A percentile compares a stretch with the other conserved stretches of the same genome.
Evolutionary conservation across 768 basidiomycete species (phyloP).

Genomic region (Galerina marginata): DNA sequence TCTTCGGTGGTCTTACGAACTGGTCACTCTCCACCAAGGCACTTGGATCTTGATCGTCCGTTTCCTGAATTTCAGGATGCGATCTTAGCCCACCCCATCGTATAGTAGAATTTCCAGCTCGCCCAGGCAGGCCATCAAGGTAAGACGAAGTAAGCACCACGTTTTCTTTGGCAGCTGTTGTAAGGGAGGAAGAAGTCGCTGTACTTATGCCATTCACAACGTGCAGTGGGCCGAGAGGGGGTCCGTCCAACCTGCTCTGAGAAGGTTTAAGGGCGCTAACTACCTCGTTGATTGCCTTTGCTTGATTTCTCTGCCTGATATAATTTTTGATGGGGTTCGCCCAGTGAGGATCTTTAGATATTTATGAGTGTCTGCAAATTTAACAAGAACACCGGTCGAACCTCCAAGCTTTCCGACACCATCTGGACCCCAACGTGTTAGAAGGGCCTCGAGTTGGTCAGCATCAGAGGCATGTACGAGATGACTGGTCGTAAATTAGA

Average conservation of each 20-base stretch:
- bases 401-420: slow-evolving; percentile 88
- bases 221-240: slow-evolving; percentile 60
- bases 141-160: slow-evolving; percentile 47
- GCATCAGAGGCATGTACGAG: slow-evolving; percentile 91
- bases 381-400: slow-evolving; percentile 40
- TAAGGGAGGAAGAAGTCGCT: slow-evolving; percentile 71
- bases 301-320: slow-evolving; percentile 69
- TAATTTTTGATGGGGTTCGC: slow-evolving; percentile 86
- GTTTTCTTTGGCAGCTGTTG: slow-evolving; percentile 79
- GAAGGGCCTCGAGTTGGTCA: slow-evolving; percentile 85
- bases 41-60: slow-evolving; percentile 49
- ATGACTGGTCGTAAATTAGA: slow-evolving; percentile 59
- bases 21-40: slow-evolving; percentile 36
- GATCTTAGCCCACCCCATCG: slow-evolving; percentile 65
- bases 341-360: slow-evolving; percentile 79
- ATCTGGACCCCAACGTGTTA: slow-evolving; percentile 89
- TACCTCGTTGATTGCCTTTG: slow-evolving; percentile 77
- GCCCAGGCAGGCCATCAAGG: slow-evolving; percentile 58
- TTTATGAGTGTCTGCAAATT: slow-evolving; percentile 26
- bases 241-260: slow-evolving; percentile 47
- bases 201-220: slow-evolving; percentile 83
- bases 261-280: slow-evolving; percentile 72
- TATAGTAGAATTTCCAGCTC: slow-evolving; percentile 63
- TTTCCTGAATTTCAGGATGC: slow-evolving; percentile 71
- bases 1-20: slow-evolving; percentile 45